Evolutionary conservation across 495 filamentous ascomycete genomes (phyloP).

Genomic region (Penicillium samsonianum): DNA sequence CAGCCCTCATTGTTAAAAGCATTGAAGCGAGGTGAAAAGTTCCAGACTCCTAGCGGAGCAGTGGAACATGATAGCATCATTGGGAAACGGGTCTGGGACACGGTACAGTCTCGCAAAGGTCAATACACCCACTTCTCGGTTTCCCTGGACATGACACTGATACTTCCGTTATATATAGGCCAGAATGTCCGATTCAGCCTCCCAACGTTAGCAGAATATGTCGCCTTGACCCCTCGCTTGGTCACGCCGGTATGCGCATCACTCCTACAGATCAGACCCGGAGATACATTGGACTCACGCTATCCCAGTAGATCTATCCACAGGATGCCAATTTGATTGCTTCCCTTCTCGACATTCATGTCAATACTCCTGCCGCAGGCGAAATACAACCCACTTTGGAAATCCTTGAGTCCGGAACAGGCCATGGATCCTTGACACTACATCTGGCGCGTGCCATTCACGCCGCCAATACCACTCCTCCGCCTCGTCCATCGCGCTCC

Average conservation of each 20-base stretch:
- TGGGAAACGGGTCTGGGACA: conserved; percentile 57
- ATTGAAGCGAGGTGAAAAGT: conserved; percentile 46
- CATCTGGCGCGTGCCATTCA: conserved; percentile 74
- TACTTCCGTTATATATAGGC: conserved; percentile 27
- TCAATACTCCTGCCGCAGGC: conserved; percentile 39
- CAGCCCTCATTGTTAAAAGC: conserved; percentile 53
- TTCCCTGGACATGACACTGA: conserved; percentile 6
- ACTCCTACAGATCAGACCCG: neutral
- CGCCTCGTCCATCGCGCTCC: conserved; percentile 35
- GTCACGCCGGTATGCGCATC: conserved; percentile 66
- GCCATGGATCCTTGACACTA: conserved; percentile 74
- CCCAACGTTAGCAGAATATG: conserved; percentile 72
- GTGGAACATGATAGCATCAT: conserved; percentile 64
- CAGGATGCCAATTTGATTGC: conserved; percentile 71
- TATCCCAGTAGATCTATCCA: conserved; percentile 64
- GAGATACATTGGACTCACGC: conserved; percentile 20
- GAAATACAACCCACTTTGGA: conserved; percentile 48
- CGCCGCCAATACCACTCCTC: conserved; percentile 61
- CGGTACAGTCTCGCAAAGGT: conserved; percentile 54
- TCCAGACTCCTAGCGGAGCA: conserved; percentile 50
- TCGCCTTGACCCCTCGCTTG: conserved; percentile 59
- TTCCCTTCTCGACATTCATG: conserved; percentile 71
- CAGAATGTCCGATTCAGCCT: conserved; percentile 52
- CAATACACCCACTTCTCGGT: conserved; percentile 6
- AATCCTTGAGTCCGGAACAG: conserved; percentile 80